phyloP scores from a whole-genome alignment of 805 yeast genomes.

The Zygoascus ofunaensis region DNA sequence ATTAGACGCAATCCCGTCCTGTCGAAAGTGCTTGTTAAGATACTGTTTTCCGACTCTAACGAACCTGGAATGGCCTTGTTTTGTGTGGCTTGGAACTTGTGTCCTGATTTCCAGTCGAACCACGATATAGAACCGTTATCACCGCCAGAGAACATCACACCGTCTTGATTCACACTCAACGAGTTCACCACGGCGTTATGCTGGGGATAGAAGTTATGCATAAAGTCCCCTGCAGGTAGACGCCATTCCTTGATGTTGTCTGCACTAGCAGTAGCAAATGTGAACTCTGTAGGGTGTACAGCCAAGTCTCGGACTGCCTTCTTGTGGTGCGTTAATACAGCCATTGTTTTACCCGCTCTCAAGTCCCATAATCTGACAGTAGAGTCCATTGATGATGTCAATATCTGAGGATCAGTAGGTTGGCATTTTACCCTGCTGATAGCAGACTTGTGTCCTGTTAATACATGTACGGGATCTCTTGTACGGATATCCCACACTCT shows the following conservation, averaged over 20 bases:
- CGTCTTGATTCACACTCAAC: conserved; percentile 52
- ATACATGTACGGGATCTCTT: conserved; percentile 59
- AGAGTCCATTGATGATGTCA: conserved; percentile 75
- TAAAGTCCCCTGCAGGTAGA: conserved; percentile 64
- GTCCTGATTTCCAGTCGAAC: conserved; percentile 70
- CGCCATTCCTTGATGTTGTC: conserved; percentile 80
- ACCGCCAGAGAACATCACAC: conserved; percentile 68
- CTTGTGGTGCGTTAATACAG: conserved; percentile 75
- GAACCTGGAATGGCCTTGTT: conserved; percentile 66
- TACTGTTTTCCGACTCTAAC: conserved; percentile 53
- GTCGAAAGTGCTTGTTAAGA: conserved; percentile 67
- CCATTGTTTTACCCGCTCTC: conserved; percentile 61
- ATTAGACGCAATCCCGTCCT: conserved; percentile 69
- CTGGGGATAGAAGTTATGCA: conserved; percentile 44
- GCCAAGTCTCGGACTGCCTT: conserved; percentile 70
- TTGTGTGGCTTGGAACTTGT: conserved; percentile 43
- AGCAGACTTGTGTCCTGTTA: conserved; percentile 74
- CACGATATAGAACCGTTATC: conserved; percentile 73
- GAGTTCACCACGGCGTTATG: conserved; percentile 57
- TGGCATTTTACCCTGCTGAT: conserved; percentile 62
- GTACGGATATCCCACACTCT: conserved; percentile 93
- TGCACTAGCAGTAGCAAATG: conserved; percentile 73
- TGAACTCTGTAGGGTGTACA: conserved; percentile 57
- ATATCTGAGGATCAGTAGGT: conserved; percentile 72
- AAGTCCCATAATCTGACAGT: conserved; percentile 88